Evolutionary conservation across 768 basidiomycete species (phyloP).

Genomic region (Amanita brunnescens): DNA sequence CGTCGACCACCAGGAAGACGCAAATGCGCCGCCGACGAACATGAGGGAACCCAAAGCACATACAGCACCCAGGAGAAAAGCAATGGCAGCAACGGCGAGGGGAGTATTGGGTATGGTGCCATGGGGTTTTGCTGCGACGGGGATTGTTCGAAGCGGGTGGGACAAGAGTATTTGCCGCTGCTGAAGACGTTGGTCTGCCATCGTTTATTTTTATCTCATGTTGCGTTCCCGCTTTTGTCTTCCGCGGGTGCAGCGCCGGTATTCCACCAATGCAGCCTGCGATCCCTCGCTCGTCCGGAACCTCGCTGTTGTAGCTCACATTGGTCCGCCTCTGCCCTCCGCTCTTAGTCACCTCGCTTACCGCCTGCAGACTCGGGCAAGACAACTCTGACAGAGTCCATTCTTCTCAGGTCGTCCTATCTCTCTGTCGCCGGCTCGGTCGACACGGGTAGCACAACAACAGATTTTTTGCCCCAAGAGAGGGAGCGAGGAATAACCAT

Average conservation of each 20-base stretch:
- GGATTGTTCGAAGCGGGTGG: conserved; percentile 48
- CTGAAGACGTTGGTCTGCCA: background rate
- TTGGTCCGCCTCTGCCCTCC: conserved; percentile 40
- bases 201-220: conserved; percentile 11
- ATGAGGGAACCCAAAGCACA: conserved; percentile 52
- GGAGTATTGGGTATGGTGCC: conserved; percentile 87
- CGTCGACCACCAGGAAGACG: conserved; percentile 50
- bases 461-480: conserved; percentile 85
- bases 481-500: conserved; percentile 88
- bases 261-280: conserved; percentile 20
- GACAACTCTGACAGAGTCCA: conserved; percentile 84
- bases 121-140: conserved; percentile 29
- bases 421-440: conserved; percentile 71
- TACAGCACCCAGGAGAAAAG: conserved; percentile 74
- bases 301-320: conserved; percentile 85
- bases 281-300: conserved; percentile 52
- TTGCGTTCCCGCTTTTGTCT: conserved; percentile 8
- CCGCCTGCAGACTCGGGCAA: conserved; percentile 67
- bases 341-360: background rate
- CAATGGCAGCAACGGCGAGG: conserved; percentile 63
- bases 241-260: conserved; percentile 18
- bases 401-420: conserved; percentile 68
- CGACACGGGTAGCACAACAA: conserved; percentile 85
- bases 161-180: conserved; percentile 26
- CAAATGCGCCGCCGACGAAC: conserved; percentile 39